A percentile compares a stretch with the other conserved stretches of the same genome.
These are phyloP conservation scores for Russula earlei DNA, from an alignment of 768 basidiomycete genomes.

Conservation along the genomic window DNA sequence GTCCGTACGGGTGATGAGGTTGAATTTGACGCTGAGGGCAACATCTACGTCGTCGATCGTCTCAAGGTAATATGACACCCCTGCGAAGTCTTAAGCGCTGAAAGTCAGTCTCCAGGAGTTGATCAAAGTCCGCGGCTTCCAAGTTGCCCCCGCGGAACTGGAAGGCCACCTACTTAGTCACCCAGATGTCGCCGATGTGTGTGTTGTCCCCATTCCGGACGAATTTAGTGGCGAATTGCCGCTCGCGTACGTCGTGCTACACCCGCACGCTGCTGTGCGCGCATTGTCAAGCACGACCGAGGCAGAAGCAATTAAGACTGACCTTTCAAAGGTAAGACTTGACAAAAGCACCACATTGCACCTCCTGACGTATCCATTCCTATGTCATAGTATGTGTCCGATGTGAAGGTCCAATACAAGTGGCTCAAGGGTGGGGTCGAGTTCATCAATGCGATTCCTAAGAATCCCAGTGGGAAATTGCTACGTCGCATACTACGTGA, in stretches of 20 bases:
- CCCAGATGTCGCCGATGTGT: slow-evolving; percentile 47
- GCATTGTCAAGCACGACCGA: not conserved
- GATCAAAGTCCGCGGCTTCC: slow-evolving; percentile 60
- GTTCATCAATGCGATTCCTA: slow-evolving; percentile 29
- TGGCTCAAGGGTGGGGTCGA: slow-evolving; percentile 31
- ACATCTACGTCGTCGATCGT: slow-evolving; percentile 52
- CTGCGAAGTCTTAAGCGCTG: slow-evolving; percentile 17
- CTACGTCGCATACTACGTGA: slow-evolving; percentile 25
- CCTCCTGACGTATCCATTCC: not conserved
- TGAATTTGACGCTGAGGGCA: slow-evolving; percentile 40
- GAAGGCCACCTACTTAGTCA: slow-evolving; percentile 56
- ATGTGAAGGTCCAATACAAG: slow-evolving; percentile 30
- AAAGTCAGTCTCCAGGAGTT: slow-evolving; percentile 36
- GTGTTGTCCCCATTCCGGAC: slow-evolving; percentile 59
- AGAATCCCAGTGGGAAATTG: slow-evolving; percentile 28
- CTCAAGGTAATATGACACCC: slow-evolving; percentile 35
- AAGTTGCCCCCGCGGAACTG: slow-evolving; percentile 65
- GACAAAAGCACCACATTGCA: too few relatives aligned
- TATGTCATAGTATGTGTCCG: slow-evolving; percentile 23
- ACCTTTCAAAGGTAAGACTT: slow-evolving; percentile 10
- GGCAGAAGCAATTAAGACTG: slow-evolving; percentile 12
- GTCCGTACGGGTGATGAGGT: slow-evolving; percentile 61
- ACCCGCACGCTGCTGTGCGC: slow-evolving; percentile 14
- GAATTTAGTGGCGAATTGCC: slow-evolving; percentile 69
- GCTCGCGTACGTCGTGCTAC: slow-evolving; percentile 55